phyloP scores from a whole-genome alignment of 345 rosid species.

The Dipteronia sinensis region DNA sequence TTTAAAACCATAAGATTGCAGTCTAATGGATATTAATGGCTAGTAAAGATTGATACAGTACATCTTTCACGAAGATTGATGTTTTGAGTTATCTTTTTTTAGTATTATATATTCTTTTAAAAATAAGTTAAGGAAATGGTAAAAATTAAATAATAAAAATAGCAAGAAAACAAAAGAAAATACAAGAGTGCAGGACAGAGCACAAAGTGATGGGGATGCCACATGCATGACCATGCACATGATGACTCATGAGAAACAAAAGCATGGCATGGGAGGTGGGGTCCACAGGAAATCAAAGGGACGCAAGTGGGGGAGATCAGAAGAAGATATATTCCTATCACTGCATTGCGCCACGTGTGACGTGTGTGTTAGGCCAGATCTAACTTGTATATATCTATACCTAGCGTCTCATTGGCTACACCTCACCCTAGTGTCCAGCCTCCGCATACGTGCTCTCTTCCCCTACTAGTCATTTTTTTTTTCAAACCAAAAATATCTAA shows the following conservation, averaged over 20 bases:
- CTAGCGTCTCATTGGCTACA: slow-evolving; percentile 32
- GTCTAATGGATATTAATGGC: too few species aligned
- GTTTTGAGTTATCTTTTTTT: too few species aligned
- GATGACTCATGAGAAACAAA: not conserved
- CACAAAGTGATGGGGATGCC: not conserved
- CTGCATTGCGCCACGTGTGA: slow-evolving; percentile 35
- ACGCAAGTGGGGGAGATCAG: not conserved
- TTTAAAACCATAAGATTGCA: too few species aligned
- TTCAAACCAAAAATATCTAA: slow-evolving; percentile 29
- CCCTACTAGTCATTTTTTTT: not conserved
- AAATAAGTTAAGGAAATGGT: too few species aligned
- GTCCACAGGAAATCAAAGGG: slow-evolving; percentile 7
- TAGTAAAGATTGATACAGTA: too few species aligned
- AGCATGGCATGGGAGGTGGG: not conserved
- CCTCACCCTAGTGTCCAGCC: not conserved
- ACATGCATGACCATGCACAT: too few species aligned
- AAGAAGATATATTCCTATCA: slow-evolving; percentile 37
- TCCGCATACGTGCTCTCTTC: too few species aligned
- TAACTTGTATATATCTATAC: slow-evolving; percentile 22
- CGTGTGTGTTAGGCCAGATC: slow-evolving; percentile 15
- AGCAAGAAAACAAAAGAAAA: too few species aligned
- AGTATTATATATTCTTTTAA: too few species aligned
- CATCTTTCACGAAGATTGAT: too few species aligned
- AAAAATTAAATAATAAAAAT: too few species aligned
- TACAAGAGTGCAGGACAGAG: too few species aligned